These are phyloP conservation scores for Capsicum chinense DNA, from an alignment of 257 asterid genomes.

Conservation along the genomic window DNA sequence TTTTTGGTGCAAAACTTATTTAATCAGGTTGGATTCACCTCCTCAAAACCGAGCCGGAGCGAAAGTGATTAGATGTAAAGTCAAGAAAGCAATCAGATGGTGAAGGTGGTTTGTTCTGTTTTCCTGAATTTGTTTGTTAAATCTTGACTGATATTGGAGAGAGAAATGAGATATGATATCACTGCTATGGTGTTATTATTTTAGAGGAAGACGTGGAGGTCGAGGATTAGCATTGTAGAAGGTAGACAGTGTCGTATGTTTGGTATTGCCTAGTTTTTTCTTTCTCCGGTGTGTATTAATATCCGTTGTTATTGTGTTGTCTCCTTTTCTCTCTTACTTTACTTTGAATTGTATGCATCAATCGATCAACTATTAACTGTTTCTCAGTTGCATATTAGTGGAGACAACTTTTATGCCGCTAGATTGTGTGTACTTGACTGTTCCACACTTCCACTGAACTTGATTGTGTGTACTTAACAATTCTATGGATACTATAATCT, in stretches of 20 bases:
- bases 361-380: neutral
- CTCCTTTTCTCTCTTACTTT: too few relatives aligned
- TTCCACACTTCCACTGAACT: too few relatives aligned
- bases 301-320: neutral
- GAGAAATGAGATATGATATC: neutral
- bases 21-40: constrained; percentile 36
- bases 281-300: neutral
- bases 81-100: neutral
- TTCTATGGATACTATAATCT: neutral
- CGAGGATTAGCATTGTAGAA: too few relatives aligned
- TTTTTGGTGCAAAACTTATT: neutral
- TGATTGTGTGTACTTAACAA: neutral
- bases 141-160: constrained; percentile 26
- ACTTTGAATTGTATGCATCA: neutral
- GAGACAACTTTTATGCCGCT: neutral
- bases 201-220: too few relatives aligned
- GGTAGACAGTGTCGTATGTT: too few relatives aligned
- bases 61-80: constrained; percentile 39
- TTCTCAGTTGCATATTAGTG: constrained; percentile 7
- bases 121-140: constrained; percentile 6
- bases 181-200: too few relatives aligned
- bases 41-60: constrained; percentile 52
- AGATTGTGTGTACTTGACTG: neutral
- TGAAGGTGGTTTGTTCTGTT: neutral
- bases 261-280: neutral